Conservation (phyloP, 148 eudicot genomes). For the Hydrangea macrophylla region DNA sequence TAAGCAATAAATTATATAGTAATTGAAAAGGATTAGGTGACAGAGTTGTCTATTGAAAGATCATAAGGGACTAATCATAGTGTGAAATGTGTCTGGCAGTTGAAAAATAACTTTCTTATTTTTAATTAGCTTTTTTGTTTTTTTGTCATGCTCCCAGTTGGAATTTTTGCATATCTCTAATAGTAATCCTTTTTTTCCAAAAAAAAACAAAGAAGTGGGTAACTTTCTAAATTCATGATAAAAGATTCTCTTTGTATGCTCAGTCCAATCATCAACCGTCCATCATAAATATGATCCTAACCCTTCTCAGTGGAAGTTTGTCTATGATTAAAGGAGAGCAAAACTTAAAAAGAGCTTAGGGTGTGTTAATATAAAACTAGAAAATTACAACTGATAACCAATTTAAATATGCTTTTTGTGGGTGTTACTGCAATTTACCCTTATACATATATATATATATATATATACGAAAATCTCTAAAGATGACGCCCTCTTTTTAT, state of each 20-base stretch:
- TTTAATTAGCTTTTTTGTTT: neutral
- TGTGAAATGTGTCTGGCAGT: slow-evolving; percentile 1
- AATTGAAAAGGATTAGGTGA: neutral
- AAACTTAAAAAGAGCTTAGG: neutral
- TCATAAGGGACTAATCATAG: neutral
- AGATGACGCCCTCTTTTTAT: too few species aligned
- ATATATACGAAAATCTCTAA: too few species aligned
- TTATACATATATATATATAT: too few species aligned
- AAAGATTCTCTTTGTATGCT: neutral
- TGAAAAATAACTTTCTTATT: neutral
- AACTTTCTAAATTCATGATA: neutral
- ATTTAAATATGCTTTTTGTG: too few species aligned
- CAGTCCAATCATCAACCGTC: too few species aligned
- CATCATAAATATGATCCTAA: too few species aligned
- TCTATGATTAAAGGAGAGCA: neutral
- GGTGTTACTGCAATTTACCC: too few species aligned
- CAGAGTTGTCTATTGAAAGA: neutral
- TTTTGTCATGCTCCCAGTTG: slow-evolving; percentile 1
- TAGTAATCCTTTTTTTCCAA: neutral
- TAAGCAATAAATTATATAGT: too few species aligned
- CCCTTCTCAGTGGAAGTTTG: too few species aligned
- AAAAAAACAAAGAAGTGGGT: neutral
- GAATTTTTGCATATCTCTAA: neutral
- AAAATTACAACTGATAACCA: too few species aligned
- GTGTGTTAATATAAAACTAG: neutral